Base-by-base conservation (phyloP, 371 early-diverging fungal species). In the Syncephalastrum contaminatum region DNA sequence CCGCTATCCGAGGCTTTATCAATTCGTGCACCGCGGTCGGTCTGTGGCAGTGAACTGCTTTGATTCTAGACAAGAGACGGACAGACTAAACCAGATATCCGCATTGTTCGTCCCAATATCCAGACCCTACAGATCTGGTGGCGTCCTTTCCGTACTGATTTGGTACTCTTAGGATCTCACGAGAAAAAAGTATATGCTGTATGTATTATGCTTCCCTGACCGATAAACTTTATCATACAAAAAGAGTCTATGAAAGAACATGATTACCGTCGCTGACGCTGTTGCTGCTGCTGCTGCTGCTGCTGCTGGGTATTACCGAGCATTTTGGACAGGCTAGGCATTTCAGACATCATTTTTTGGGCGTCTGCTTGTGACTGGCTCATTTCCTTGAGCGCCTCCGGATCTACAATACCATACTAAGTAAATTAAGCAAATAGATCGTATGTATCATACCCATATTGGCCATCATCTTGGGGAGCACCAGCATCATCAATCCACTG, bases 391-490 rank as follows among this genome's bases (percentile, higher is more conserved):
- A 72, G 54, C 4, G 63, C 61, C 27, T 78, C 75, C 14, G 71
- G 75, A 61, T 74, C 77, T 76, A 62, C 12, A 19, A 0, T 4
- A 12, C 8, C 4, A 22, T 14, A 16, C 30, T 30, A 30, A 30
- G 36, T 30, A 30, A 30, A 30, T 2, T 10, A 30, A 30, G 2
- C 2, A 8, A 0, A 30, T 5, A 12, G 10, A 30, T 14, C 4
- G 4, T 6, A 4, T 43, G 4, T 55, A n/a, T 49, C 62, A 51
- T 68, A 75, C 76, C 70, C 65, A 77, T 64, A 20, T 72, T 55
- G 13, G 66, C 62, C 67, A 80, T 66, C 68, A 80, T 68, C 48
- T 67, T 80, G 36, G 80, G 80, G 69, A 80, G 58, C 51, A 69
- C 70, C 43, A 80, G 54, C 59, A 80, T 60, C 71, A 74, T 72